These are phyloP conservation scores for Epichloe sylvatica DNA, from an alignment of 2,329 filamentous ascomycete species.

Conservation along the genomic window DNA sequence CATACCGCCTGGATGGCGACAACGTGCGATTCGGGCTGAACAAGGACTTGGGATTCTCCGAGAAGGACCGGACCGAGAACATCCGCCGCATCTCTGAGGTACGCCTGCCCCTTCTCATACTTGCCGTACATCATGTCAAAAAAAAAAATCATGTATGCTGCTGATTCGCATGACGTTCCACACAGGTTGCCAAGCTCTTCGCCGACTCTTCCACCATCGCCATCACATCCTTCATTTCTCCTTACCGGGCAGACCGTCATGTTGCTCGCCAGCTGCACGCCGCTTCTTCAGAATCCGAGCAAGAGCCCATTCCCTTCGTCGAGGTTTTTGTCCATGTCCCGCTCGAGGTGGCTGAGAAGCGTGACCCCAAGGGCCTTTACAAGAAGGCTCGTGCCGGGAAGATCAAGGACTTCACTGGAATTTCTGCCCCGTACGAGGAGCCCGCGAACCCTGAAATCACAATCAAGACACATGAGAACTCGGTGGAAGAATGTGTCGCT, in stretches of 20 bases:
- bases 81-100: slow-evolving; percentile 88
- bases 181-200: slow-evolving; percentile 81
- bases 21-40: slow-evolving; percentile 97
- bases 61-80: slow-evolving; percentile 91
- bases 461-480: slow-evolving; percentile 67
- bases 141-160: neutral
- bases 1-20: slow-evolving; percentile 94
- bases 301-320: slow-evolving; percentile 70
- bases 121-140: neutral
- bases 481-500: slow-evolving; percentile 75
- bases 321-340: slow-evolving; percentile 91
- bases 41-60: slow-evolving; percentile 91
- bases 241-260: slow-evolving; percentile 76
- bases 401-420: slow-evolving; percentile 95
- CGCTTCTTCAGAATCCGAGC: slow-evolving; percentile 33
- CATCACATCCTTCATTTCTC: slow-evolving; percentile 93
- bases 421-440: slow-evolving; percentile 88
- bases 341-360: slow-evolving; percentile 80
- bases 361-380: slow-evolving; percentile 94
- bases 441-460: slow-evolving; percentile 76
- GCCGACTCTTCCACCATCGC: slow-evolving; percentile 78
- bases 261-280: slow-evolving; percentile 70
- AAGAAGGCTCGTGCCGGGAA: slow-evolving; percentile 89
- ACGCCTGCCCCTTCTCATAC: neutral
- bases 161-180: neutral